Conservation (phyloP, 495 filamentous ascomycete genomes). For the Chaetomidium leptoderma region DNA sequence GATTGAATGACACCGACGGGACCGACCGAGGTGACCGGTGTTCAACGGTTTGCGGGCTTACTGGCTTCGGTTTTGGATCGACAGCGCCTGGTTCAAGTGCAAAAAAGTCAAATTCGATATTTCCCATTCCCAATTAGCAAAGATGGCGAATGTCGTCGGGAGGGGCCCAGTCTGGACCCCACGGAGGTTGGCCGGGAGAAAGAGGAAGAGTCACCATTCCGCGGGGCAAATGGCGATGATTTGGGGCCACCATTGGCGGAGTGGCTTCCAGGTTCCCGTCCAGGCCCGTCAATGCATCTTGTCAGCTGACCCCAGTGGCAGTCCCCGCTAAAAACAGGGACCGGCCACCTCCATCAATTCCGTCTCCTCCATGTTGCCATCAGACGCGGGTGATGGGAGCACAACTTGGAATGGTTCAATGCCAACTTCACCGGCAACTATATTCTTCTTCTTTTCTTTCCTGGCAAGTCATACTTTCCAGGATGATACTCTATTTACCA, state of each 20-base stretch:
- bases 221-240: slow-evolving; percentile 26
- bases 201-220: slow-evolving; percentile 18
- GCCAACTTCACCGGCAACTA: too few relatives aligned
- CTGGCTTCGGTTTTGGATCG: not conserved
- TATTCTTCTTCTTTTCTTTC: too few relatives aligned
- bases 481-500: too few relatives aligned
- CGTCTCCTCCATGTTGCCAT: too few relatives aligned
- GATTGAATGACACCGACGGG: not conserved
- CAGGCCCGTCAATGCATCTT: not conserved
- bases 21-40: not conserved
- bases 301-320: not conserved
- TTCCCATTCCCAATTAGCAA: not conserved
- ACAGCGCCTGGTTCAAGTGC: not conserved
- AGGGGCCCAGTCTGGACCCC: slow-evolving; percentile 31
- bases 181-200: slow-evolving; percentile 15
- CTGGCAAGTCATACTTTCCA: too few relatives aligned
- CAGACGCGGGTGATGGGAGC: too few relatives aligned
- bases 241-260: slow-evolving; percentile 1
- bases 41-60: not conserved
- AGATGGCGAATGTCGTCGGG: slow-evolving; percentile 12
- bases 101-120: not conserved
- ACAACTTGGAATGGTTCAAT: too few relatives aligned
- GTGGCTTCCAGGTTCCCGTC: not conserved
- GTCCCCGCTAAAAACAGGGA: not conserved
- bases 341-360: too few relatives aligned